Conservation (phyloP, 352 stramenopile genomes). For the Aphanomyces astaci region DNA sequence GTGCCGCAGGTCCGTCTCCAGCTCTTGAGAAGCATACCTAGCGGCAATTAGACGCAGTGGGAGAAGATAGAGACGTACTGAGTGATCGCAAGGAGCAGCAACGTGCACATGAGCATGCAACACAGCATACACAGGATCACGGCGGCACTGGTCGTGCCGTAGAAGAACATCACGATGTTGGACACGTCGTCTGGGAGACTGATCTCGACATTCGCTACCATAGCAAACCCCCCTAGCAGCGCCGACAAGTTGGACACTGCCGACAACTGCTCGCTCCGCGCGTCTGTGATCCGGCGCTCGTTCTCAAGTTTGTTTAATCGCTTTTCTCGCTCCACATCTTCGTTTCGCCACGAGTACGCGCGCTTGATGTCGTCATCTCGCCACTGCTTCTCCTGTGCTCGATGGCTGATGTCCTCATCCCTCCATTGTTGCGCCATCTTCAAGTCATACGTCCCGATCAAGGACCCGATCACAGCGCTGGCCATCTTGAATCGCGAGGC, state of each 20-base stretch:
- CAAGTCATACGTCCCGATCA: slow-evolving; percentile 76
- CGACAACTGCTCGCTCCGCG: slow-evolving; percentile 58
- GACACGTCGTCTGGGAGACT: slow-evolving; percentile 32
- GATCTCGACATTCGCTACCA: slow-evolving; percentile 62
- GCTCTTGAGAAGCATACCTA: slow-evolving; percentile 21
- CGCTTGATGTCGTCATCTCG: slow-evolving; percentile 67
- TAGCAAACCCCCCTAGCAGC: slow-evolving; percentile 58
- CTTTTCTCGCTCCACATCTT: slow-evolving; percentile 60
- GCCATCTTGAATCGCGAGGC: not conserved
- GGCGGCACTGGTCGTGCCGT: slow-evolving; percentile 37
- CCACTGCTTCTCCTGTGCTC: slow-evolving; percentile 70
- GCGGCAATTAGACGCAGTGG: not conserved
- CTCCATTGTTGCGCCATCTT: slow-evolving; percentile 68
- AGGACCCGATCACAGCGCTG: slow-evolving; percentile 43
- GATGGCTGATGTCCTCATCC: slow-evolving; percentile 54
- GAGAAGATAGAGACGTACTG: slow-evolving; percentile 41
- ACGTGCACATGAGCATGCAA: slow-evolving; percentile 57
- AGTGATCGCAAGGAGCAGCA: slow-evolving; percentile 57
- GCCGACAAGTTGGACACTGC: slow-evolving; percentile 60
- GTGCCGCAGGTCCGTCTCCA: slow-evolving; percentile 44
- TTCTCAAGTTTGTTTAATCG: slow-evolving; percentile 54
- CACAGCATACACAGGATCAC: slow-evolving; percentile 48
- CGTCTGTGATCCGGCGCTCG: slow-evolving; percentile 52
- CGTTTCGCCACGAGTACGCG: slow-evolving; percentile 52
- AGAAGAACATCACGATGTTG: slow-evolving; percentile 35